Conservation (phyloP, 768 basidiomycete species). For the Termitomyces sp. region DNA sequence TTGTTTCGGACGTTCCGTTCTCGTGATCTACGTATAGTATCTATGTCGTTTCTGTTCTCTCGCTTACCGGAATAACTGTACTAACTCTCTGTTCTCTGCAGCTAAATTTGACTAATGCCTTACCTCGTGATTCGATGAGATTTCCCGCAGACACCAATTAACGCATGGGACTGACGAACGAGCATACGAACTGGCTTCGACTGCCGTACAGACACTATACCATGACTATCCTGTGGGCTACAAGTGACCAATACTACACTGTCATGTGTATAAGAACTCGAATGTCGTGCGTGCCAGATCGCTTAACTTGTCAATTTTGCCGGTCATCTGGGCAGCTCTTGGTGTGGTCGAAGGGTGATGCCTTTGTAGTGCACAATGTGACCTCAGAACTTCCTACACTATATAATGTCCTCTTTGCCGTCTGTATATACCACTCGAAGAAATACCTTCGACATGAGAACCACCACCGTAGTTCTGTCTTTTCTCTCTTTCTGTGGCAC, state of each 20-base stretch:
- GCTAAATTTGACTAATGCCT: neutral
- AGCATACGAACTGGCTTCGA: neutral
- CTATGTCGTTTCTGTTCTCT: neutral
- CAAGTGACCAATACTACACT: neutral
- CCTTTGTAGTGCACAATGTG: neutral
- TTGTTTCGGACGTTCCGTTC: neutral
- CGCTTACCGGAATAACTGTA: neutral
- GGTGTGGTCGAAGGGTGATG: neutral
- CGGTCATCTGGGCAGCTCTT: slow-evolving; percentile 5
- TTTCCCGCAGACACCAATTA: neutral
- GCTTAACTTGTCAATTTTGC: neutral
- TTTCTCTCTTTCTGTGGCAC: slow-evolving; percentile 1
- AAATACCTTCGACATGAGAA: slow-evolving; percentile 1
- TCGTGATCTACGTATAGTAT: neutral
- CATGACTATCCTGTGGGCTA: neutral
- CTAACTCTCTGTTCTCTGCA: neutral
- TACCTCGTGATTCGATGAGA: neutral
- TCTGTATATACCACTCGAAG: neutral
- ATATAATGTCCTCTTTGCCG: neutral
- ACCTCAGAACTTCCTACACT: neutral
- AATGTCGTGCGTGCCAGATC: neutral
- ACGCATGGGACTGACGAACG: neutral
- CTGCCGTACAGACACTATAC: neutral
- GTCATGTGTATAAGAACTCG: neutral
- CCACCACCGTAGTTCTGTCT: neutral